Conservation (phyloP, 129 eudicot genomes). For the Tagetes erecta region DNA sequence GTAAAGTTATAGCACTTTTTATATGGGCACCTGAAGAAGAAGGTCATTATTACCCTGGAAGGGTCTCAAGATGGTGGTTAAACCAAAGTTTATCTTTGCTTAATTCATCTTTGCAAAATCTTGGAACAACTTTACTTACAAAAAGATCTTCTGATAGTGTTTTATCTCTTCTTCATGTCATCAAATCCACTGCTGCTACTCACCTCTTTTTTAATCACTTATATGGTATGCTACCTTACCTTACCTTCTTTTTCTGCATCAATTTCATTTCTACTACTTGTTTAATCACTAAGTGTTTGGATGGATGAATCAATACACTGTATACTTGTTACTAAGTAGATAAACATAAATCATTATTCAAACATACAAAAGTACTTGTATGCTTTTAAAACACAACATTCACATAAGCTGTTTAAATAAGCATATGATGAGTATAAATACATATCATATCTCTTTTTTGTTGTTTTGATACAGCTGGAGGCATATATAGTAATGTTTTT, state of each 20-base stretch:
- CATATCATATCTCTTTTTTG: no score
- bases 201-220: constrained; percentile 89
- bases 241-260: not conserved
- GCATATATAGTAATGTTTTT: constrained; percentile 1
- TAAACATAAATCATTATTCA: not conserved
- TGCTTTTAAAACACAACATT: not conserved
- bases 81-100: constrained; percentile 83
- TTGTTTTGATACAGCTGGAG: not conserved
- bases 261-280: not conserved
- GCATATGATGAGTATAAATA: no score
- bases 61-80: constrained; percentile 99
- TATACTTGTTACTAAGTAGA: not conserved
- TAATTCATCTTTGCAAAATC: constrained; percentile 71
- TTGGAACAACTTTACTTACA: constrained; percentile 77
- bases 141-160: constrained; percentile 87
- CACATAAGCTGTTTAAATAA: not conserved
- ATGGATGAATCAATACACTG: no score
- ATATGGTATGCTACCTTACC: constrained; percentile 48
- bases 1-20: constrained; percentile 73
- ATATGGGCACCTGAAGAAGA: constrained; percentile 99
- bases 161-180: constrained; percentile 77
- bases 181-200: constrained; percentile 79
- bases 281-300: not conserved
- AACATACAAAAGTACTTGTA: not conserved
- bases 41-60: constrained; percentile 87